phyloP scores from a whole-genome alignment of 1,139 yeast species.

The Saccharomyces hybrid region DNA sequence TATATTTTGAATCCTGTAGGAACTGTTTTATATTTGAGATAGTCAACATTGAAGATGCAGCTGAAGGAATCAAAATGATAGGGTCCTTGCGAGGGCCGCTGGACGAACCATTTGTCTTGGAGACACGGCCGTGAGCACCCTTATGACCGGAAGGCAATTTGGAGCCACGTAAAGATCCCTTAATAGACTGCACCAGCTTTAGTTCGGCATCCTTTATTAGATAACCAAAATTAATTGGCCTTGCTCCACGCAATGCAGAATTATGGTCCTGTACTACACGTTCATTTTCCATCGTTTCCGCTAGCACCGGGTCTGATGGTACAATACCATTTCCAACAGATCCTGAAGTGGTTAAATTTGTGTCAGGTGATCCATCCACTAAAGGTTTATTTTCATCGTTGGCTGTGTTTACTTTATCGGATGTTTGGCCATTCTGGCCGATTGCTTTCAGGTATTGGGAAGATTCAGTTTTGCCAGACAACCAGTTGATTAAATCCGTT shows the following conservation, averaged over 20 bases:
- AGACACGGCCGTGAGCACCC: constrained; percentile 20
- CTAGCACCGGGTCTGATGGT: constrained; percentile 42
- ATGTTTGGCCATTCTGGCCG: not conserved
- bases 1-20: constrained; percentile 67
- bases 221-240: constrained; percentile 63
- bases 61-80: constrained; percentile 86
- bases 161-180: constrained; percentile 29
- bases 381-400: not conserved
- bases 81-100: constrained; percentile 53
- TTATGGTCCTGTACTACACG: constrained; percentile 69
- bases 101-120: constrained; percentile 10
- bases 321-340: not conserved
- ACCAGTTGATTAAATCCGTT: constrained; percentile 76
- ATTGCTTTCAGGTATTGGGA: constrained; percentile 42
- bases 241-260: constrained; percentile 69
- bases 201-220: constrained; percentile 66
- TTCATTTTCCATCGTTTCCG: constrained; percentile 51
- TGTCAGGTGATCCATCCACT: not conserved
- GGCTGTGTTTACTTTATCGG: constrained; percentile 6
- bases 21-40: constrained; percentile 77
- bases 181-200: constrained; percentile 50
- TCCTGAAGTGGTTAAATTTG: not conserved
- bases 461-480: constrained; percentile 55
- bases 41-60: constrained; percentile 82
- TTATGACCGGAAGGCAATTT: constrained; percentile 25